Conservation (phyloP, 345 rosid species). For the Syzygium aromaticum region DNA sequence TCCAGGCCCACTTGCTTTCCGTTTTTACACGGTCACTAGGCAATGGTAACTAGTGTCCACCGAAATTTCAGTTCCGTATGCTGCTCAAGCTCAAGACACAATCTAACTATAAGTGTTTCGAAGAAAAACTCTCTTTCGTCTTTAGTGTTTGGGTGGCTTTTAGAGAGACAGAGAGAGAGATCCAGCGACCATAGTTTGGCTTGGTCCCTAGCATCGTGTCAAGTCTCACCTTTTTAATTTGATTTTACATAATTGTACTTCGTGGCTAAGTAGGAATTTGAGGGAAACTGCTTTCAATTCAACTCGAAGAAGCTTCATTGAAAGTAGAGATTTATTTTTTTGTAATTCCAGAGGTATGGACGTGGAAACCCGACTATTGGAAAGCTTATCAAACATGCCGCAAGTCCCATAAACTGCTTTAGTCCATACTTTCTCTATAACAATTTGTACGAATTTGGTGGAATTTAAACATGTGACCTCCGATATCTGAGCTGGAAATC, state of each 20-base stretch:
- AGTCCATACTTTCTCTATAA: not conserved
- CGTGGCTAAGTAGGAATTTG: not conserved
- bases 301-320: too few species aligned
- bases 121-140: too few species aligned
- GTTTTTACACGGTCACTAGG: too few species aligned
- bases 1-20: too few species aligned
- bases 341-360: too few species aligned
- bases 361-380: not conserved
- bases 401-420: not conserved
- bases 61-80: too few species aligned
- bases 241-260: not conserved
- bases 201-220: not conserved
- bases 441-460: not conserved
- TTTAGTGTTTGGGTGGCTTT: too few species aligned
- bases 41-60: too few species aligned
- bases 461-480: not conserved
- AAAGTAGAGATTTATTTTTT: too few species aligned
- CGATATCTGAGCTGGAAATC: not conserved
- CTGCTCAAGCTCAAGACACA: too few species aligned
- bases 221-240: not conserved
- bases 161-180: not conserved
- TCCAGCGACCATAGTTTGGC: not conserved
- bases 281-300: not conserved
- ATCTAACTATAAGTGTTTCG: too few species aligned
- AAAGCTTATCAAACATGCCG: not conserved